Evolutionary conservation across 805 yeast species (phyloP).

Genomic region (Metschnikowia kofuensis): DNA sequence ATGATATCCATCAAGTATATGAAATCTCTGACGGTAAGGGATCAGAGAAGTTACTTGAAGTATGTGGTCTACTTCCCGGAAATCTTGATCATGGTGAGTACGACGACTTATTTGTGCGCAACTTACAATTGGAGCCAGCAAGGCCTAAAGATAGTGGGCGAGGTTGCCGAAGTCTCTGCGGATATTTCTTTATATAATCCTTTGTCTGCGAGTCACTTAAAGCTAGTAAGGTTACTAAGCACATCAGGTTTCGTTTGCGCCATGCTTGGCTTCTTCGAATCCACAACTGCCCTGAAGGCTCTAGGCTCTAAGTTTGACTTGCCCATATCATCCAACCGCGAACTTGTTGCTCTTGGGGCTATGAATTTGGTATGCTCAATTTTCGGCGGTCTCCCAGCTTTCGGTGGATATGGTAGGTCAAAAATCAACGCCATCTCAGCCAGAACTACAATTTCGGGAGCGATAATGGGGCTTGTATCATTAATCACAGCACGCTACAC

Average conservation of each 20-base stretch:
- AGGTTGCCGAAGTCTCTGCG: constrained; percentile 45
- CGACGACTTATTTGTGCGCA: constrained; percentile 53
- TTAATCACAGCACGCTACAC: constrained; percentile 60
- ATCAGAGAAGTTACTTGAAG: constrained; percentile 15
- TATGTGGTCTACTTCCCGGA: constrained; percentile 75
- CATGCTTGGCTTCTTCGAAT: constrained; percentile 85
- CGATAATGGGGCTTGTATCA: constrained; percentile 75
- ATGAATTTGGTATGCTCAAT: constrained; percentile 64
- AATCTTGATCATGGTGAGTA: constrained; percentile 68
- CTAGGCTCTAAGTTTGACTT: constrained; percentile 70
- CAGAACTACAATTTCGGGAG: constrained; percentile 78
- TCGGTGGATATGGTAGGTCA: constrained; percentile 95
- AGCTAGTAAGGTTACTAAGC: constrained; percentile 56
- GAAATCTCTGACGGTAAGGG: constrained; percentile 24
- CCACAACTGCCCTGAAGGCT: constrained; percentile 89
- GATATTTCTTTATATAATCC: constrained; percentile 55
- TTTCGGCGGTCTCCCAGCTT: constrained; percentile 78
- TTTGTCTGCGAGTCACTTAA: constrained; percentile 44
- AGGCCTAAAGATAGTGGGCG: constrained; percentile 72
- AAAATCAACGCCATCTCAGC: constrained; percentile 85
- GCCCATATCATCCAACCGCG: constrained; percentile 83
- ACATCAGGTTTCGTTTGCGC: constrained; percentile 74
- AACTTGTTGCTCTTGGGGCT: constrained; percentile 82
- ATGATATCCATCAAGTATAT: constrained; percentile 41
- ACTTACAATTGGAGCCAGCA: constrained; percentile 44